Percentiles rank a stretch among this genome's conserved stretches.
phyloP scores from a whole-genome alignment of 2,329 filamentous ascomycete species.

The Pseudohalonectria lignicola region DNA sequence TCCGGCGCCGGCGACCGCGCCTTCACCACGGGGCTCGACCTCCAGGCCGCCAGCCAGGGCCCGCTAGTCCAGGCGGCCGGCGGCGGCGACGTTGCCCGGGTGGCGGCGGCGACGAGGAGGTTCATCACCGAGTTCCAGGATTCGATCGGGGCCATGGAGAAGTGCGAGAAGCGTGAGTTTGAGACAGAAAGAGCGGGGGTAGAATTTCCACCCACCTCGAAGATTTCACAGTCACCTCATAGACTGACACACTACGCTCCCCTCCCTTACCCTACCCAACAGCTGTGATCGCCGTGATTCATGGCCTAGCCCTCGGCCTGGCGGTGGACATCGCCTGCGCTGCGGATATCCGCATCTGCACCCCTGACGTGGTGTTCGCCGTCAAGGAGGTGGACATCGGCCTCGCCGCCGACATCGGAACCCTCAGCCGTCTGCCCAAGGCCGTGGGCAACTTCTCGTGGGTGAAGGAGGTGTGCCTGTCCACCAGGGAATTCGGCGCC shows the following conservation, averaged over 20 bases:
- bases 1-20: conserved; percentile 73
- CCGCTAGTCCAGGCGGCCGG: conserved; percentile 25
- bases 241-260: no score
- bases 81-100: conserved; percentile 49
- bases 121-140: conserved; percentile 73
- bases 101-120: conserved; percentile 48
- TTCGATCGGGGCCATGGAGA: conserved; percentile 65
- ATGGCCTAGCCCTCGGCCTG: conserved; percentile 68
- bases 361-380: conserved; percentile 47
- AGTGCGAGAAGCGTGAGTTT: conserved; percentile 75
- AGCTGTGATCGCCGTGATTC: conserved; percentile 74
- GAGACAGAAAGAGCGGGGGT: no score
- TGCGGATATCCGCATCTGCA: conserved; percentile 59
- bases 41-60: conserved; percentile 54
- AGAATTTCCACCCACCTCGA: no score
- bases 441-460: conserved; percentile 59
- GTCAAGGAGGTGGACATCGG: conserved; percentile 81
- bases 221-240: no score
- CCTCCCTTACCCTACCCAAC: neutral
- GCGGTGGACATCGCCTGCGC: conserved; percentile 64
- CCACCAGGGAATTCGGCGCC: conserved; percentile 57
- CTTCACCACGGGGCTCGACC: conserved; percentile 80
- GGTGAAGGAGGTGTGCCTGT: conserved; percentile 70
- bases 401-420: conserved; percentile 69
- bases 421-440: conserved; percentile 62